Conservation (phyloP, 2,329 filamentous ascomycete species). For the Harringtonia aguacate region DNA sequence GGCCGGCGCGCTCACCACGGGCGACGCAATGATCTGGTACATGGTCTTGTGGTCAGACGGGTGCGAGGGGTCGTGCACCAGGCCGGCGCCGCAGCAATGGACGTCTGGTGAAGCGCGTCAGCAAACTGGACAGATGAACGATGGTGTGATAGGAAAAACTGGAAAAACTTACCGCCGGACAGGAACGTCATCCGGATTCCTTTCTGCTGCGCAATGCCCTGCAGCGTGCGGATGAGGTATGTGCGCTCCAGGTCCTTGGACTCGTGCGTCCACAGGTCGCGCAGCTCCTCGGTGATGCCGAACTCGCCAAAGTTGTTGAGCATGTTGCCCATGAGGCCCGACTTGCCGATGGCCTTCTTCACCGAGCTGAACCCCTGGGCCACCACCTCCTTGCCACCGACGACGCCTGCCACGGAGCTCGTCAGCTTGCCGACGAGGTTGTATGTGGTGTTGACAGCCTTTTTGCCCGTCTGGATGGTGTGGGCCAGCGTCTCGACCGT, state of each 20-base stretch:
- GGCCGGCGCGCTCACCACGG: conserved; percentile 83
- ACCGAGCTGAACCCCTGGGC: conserved; percentile 87
- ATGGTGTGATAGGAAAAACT: neutral
- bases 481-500: conserved; percentile 84
- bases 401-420: conserved; percentile 86
- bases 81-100: conserved; percentile 80
- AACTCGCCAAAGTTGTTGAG: conserved; percentile 95
- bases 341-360: conserved; percentile 94
- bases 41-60: conserved; percentile 96
- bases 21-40: conserved; percentile 88
- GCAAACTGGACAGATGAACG: neutral
- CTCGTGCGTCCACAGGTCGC: conserved; percentile 97
- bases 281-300: conserved; percentile 84
- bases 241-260: conserved; percentile 95
- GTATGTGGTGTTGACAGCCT: conserved; percentile 91
- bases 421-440: conserved; percentile 94
- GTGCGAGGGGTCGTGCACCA: conserved; percentile 87
- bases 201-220: conserved; percentile 92
- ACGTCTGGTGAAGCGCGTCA: conserved; percentile 46
- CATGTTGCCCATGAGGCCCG: conserved; percentile 88
- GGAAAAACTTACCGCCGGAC: conserved; percentile 56
- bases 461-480: conserved; percentile 89
- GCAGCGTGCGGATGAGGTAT: conserved; percentile 89
- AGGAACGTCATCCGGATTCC: conserved; percentile 94
- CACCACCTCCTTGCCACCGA: conserved; percentile 88